Evolutionary conservation across 306 rosid species (phyloP).

Genomic region (Oemleria cerasiformis): DNA sequence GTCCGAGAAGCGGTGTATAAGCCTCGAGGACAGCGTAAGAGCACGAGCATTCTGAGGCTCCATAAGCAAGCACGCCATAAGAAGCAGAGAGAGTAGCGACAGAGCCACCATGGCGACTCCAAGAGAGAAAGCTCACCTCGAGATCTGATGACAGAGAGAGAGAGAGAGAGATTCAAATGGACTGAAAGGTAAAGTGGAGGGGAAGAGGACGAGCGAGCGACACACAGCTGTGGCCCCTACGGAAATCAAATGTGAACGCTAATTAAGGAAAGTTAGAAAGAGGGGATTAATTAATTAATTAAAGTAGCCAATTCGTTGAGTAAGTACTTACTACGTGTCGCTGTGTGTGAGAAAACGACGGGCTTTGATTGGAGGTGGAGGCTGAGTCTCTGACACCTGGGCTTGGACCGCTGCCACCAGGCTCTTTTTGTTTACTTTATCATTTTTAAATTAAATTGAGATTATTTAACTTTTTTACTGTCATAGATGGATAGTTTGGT

Average conservation of each 20-base stretch:
- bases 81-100: conserved; percentile 30
- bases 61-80: conserved; percentile 14
- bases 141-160: conserved; percentile 21
- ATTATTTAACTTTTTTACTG: too few species aligned
- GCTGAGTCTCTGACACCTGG: too few species aligned
- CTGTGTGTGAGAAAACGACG: too few species aligned
- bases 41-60: conserved; percentile 37
- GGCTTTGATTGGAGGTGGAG: too few species aligned
- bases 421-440: too few species aligned
- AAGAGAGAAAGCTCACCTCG: neutral
- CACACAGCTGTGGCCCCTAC: neutral
- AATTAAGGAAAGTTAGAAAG: neutral
- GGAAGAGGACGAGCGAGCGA: conserved; percentile 8
- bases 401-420: too few species aligned
- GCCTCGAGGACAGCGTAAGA: conserved; percentile 40
- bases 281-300: too few species aligned
- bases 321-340: too few species aligned
- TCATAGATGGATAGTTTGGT: too few species aligned
- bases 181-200: conserved; percentile 6
- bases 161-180: neutral
- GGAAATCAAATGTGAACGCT: neutral
- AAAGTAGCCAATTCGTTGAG: too few species aligned
- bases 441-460: too few species aligned
- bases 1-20: conserved; percentile 78
- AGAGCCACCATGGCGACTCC: conserved; percentile 42